Percentiles rank a stretch among this genome's conserved stretches.
Evolutionary conservation across 2,329 filamentous ascomycete species (phyloP).

Genomic region (Epichloe hybrida): DNA sequence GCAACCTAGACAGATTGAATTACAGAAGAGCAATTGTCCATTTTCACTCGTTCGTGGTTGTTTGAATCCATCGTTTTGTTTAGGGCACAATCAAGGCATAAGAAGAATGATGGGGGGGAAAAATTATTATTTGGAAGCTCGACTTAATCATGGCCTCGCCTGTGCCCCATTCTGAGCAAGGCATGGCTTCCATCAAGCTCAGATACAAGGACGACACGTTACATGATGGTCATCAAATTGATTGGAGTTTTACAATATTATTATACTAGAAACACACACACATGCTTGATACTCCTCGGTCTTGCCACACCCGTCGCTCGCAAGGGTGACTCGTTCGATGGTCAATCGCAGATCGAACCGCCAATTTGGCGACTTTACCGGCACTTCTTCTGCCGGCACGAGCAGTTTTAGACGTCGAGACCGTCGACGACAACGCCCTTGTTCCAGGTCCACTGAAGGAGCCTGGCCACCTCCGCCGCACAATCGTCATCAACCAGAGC

Average conservation of each 20-base stretch:
- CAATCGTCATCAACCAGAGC: slow-evolving; percentile 67
- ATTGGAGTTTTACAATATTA: slow-evolving; percentile 2
- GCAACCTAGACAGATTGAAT: background rate
- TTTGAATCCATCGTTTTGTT: no score
- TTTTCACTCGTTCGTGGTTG: no score
- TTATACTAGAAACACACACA: slow-evolving; percentile 2
- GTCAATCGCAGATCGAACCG: background rate
- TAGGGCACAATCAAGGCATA: no score
- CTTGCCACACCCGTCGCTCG: slow-evolving; percentile 1
- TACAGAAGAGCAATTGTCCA: no score
- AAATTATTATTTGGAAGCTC: no score
- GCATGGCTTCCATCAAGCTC: no score
- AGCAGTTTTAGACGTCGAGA: slow-evolving; percentile 54
- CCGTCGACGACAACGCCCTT: slow-evolving; percentile 78
- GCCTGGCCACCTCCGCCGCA: slow-evolving; percentile 59
- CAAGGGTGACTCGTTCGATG: background rate
- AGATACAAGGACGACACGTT: no score
- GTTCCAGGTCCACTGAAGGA: slow-evolving; percentile 73
- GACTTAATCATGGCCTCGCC: no score
- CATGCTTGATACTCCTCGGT: background rate
- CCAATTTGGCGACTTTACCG: slow-evolving; percentile 3
- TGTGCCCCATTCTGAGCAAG: no score
- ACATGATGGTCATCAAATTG: background rate
- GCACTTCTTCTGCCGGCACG: slow-evolving; percentile 14
- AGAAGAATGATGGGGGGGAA: no score